Base-by-base conservation (phyloP, 495 filamentous ascomycete genomes). In the Podospora fimiseda region DNA sequence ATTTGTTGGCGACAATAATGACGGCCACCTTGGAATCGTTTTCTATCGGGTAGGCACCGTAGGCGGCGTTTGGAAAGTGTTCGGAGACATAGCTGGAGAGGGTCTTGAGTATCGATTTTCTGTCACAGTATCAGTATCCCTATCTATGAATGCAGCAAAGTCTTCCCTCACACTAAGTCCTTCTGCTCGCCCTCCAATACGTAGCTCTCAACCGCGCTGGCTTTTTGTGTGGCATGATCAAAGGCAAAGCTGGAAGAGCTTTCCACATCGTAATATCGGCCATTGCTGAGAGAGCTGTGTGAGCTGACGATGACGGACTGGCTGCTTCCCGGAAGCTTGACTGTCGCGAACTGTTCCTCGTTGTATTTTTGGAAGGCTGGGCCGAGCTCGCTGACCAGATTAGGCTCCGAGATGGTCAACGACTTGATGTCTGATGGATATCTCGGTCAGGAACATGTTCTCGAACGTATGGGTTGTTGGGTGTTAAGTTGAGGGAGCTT, bases 361-460 rank as follows among this genome's bases (percentile, higher is more conserved):
- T 95, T 97, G 80, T 99, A 96, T 68, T 85, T 87, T 71, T 91
- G 79, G 71, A 96, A 93, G 0, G 93, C 90, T 2, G 90, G 88
- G 3, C 71, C 76, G 9, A 96, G 84, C 37, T 86, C 82, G 48
- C 78, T 67, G 22, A 91, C 69, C 38, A 92, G 70, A 43, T 77
- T 74, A 9, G 83, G 80, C 21, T 80, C 83, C 59, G 90, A 83
- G 65, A 78, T 72, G 15, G 87, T 90, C 37, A 99, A 76, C 44
- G 81, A 70, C 67, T 96, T 95, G 74, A 99, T 88, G 63, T 95
- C 93, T 97, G 62, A 37, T 50, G 11, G 20, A 22, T 14, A 9
- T 37, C 27, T 33, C 36, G 46, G 54, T 58, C 50, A 59, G 21
- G 20, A 23, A 21, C 14, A n/a, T 18, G 39, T 14, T 5, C 39